phyloP scores from a whole-genome alignment of 306 rosid species.

The Albizia julibrissin region DNA sequence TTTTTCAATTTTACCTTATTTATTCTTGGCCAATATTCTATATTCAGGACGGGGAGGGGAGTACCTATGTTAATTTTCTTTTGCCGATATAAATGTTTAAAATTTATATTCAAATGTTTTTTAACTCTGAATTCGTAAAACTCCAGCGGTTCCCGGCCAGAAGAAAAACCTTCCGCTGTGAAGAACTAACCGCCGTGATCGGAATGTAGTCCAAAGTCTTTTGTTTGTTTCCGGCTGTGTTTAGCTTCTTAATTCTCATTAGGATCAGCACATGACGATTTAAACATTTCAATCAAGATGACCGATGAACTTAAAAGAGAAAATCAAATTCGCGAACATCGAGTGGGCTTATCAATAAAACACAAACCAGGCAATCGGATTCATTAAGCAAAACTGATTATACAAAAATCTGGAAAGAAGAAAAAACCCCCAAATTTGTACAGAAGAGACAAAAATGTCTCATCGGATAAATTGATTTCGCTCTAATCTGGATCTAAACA shows the following conservation, averaged over 20 bases:
- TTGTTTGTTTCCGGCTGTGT: neutral
- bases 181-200: neutral
- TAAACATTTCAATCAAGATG: neutral
- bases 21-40: too few species aligned
- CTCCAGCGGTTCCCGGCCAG: too few species aligned
- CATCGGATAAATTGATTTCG: neutral
- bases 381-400: constrained; percentile 15
- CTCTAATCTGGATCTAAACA: neutral
- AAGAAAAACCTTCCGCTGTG: neutral
- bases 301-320: neutral
- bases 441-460: constrained; percentile 19
- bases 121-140: too few species aligned
- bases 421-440: constrained; percentile 21
- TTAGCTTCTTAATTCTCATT: neutral
- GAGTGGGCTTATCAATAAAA: neutral
- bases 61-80: too few species aligned
- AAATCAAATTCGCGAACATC: neutral
- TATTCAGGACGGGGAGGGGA: too few species aligned
- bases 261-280: neutral
- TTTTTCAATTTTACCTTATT: too few species aligned
- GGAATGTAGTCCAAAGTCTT: neutral
- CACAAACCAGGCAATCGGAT: neutral
- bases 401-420: constrained; percentile 11
- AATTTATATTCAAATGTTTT: too few species aligned
- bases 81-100: too few species aligned